Conservation (phyloP, 2,329 filamentous ascomycete genomes). For the Calonectria pseudoreteaudii region DNA sequence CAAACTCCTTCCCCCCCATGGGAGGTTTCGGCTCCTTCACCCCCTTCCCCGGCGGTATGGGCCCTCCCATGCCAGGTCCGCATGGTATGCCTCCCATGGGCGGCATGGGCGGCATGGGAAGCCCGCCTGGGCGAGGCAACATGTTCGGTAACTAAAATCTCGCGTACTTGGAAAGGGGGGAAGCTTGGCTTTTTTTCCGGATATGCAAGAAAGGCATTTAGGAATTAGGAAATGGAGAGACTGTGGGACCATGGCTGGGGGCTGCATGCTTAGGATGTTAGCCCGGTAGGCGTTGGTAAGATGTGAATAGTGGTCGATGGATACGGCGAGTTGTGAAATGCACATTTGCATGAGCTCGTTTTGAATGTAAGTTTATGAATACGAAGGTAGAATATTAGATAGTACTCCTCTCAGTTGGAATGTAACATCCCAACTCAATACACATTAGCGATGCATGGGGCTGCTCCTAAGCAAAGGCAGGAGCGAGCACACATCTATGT, state of each 20-base stretch:
- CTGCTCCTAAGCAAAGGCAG: background rate
- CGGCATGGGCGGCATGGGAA: slow-evolving; percentile 33
- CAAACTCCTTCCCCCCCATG: slow-evolving; percentile 44
- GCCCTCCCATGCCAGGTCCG: slow-evolving; percentile 14
- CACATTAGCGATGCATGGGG: background rate
- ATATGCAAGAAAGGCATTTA: background rate
- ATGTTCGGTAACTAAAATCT: slow-evolving; percentile 44
- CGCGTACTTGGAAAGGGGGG: accelerated
- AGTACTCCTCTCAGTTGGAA: slow-evolving; percentile 19
- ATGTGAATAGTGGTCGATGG: background rate
- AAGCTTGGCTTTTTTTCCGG: background rate
- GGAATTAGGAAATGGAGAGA: background rate
- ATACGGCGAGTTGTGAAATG: background rate
- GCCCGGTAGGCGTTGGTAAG: background rate
- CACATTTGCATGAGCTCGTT: too few species aligned
- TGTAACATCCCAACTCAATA: background rate
- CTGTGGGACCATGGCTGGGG: background rate
- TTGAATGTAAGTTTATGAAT: background rate
- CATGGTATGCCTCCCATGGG: slow-evolving; percentile 36
- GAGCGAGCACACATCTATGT: background rate
- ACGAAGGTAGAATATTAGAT: slow-evolving; percentile 11
- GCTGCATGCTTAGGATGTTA: background rate
- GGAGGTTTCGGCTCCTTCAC: slow-evolving; percentile 46
- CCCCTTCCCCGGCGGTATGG: slow-evolving; percentile 34
- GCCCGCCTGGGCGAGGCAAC: slow-evolving; percentile 37